Evolutionary conservation across 192 early-diverging fungal species (phyloP).

Genomic region (Mortierella hygrophila): DNA sequence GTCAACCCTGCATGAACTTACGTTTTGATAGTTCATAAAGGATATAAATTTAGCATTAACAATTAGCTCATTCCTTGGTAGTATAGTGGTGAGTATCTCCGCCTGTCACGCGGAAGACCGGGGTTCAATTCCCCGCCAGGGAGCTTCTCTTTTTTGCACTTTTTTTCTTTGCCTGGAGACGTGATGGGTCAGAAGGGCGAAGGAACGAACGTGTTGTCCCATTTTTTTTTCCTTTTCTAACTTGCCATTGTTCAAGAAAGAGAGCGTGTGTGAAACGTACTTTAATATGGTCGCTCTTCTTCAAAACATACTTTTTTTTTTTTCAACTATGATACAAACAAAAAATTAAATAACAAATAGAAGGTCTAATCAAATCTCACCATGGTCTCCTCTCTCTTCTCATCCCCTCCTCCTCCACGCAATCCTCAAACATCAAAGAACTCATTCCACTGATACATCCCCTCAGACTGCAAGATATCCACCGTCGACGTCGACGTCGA

Average conservation of each 20-base stretch:
- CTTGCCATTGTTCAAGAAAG: too few species aligned
- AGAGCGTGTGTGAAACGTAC: not conserved
- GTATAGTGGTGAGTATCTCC: slow-evolving; percentile 32
- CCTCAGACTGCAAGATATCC: slow-evolving; percentile 2
- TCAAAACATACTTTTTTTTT: not conserved
- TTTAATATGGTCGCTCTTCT: not conserved
- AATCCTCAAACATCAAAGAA: slow-evolving; percentile 11
- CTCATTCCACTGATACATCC: slow-evolving; percentile 9
- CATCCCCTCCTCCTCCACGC: not conserved
- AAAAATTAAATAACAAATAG: not conserved
- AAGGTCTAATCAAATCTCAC: too few species aligned
- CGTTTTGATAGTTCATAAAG: not conserved
- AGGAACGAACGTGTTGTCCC: too few species aligned
- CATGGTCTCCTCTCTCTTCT: not conserved
- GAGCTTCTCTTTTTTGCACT: slow-evolving; percentile 20
- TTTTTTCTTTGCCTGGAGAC: not conserved
- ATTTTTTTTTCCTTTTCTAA: too few species aligned
- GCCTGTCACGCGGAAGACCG: slow-evolving; percentile 47
- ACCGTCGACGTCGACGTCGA: not conserved
- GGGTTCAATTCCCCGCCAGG: slow-evolving; percentile 46
- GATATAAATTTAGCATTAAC: not conserved
- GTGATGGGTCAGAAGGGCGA: too few species aligned
- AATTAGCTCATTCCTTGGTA: slow-evolving; percentile 17
- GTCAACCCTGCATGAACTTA: not conserved
- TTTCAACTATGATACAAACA: slow-evolving; percentile 2